phyloP scores from a whole-genome alignment of 495 filamentous ascomycete species.

The Penicillium riverlandense region DNA sequence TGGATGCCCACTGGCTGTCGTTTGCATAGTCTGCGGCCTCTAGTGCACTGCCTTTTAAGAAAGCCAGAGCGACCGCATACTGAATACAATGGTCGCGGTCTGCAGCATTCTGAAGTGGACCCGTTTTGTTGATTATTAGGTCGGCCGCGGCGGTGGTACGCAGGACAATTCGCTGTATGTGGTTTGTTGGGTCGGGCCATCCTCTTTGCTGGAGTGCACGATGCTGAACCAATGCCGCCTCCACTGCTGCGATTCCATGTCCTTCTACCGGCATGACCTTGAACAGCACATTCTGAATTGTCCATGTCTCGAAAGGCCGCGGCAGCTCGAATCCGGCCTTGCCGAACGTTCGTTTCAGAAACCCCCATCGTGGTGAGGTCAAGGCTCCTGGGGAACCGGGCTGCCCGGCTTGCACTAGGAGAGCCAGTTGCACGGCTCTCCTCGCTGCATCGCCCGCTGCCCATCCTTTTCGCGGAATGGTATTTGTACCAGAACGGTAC shows the following conservation, averaged over 20 bases:
- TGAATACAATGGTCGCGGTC: conserved; percentile 42
- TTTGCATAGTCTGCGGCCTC: conserved; percentile 31
- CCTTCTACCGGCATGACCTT: conserved; percentile 33
- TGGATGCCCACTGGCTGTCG: conserved; percentile 23
- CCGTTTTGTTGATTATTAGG: conserved; percentile 35
- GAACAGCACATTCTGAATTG: conserved; percentile 30
- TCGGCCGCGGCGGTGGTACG: conserved; percentile 28
- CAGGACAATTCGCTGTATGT: conserved; percentile 22
- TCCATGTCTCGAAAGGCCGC: conserved; percentile 22
- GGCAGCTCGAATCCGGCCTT: conserved; percentile 20
- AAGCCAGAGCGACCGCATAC: conserved; percentile 32
- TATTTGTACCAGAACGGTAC: conserved; percentile 27
- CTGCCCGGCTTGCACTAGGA: conserved; percentile 25
- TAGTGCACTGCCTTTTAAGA: conserved; percentile 26
- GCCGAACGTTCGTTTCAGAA: conserved; percentile 22
- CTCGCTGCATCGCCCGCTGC: conserved; percentile 38
- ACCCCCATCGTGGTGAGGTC: conserved; percentile 29
- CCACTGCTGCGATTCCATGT: conserved; percentile 30
- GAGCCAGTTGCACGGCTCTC: conserved; percentile 36
- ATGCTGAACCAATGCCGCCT: conserved; percentile 22
- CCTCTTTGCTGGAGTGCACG: conserved; percentile 3
- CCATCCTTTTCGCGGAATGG: conserved; percentile 40
- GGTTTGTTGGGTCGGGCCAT: conserved; percentile 2
- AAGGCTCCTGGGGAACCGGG: conserved; percentile 26
- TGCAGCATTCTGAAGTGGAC: conserved; percentile 28